Percentiles rank a stretch among this genome's conserved stretches.
Evolutionary conservation across 352 stramenopile genomes (phyloP).

Genomic region (Globisporangium abappressorium): DNA sequence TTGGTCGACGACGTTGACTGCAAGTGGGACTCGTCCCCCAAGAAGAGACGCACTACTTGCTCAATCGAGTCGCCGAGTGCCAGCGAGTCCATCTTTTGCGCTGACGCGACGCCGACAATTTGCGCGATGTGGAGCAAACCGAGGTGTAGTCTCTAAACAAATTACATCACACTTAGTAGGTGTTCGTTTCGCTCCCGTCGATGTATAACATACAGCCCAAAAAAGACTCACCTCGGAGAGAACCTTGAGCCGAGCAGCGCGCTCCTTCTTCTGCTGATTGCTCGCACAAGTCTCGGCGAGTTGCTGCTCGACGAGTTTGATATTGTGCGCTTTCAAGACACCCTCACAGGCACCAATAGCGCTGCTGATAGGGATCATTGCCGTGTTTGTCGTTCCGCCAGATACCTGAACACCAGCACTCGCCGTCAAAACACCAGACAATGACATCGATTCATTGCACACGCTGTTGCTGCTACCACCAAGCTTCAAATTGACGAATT

Average conservation of each 20-base stretch:
- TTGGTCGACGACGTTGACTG: conserved; percentile 42
- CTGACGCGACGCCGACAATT: conserved; percentile 49
- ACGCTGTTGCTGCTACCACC: conserved; percentile 31
- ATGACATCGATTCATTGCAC: conserved; percentile 15
- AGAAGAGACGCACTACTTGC: conserved; percentile 66
- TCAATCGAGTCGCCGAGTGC: conserved; percentile 71
- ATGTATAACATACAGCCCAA: too few relatives aligned
- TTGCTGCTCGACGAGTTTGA: conserved; percentile 71
- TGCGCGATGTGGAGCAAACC: conserved; percentile 77
- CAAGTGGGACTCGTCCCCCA: conserved; percentile 73
- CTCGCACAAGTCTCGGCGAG: conserved; percentile 39
- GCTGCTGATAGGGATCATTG: neutral
- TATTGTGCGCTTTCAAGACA: conserved; percentile 35
- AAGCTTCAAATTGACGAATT: conserved; percentile 76
- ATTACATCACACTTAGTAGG: neutral
- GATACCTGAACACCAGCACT: neutral
- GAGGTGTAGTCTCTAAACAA: conserved; percentile 55
- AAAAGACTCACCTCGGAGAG: conserved; percentile 47
- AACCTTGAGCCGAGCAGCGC: conserved; percentile 42
- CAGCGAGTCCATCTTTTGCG: conserved; percentile 49
- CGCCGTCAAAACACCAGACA: conserved; percentile 6
- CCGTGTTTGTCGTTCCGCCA: neutral
- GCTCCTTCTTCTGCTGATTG: conserved; percentile 75
- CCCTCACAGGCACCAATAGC: conserved; percentile 11
- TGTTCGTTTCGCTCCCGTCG: too few relatives aligned